Evolutionary conservation across 257 asterid genomes (phyloP).

Genomic region (Nicotiana tabacum): DNA sequence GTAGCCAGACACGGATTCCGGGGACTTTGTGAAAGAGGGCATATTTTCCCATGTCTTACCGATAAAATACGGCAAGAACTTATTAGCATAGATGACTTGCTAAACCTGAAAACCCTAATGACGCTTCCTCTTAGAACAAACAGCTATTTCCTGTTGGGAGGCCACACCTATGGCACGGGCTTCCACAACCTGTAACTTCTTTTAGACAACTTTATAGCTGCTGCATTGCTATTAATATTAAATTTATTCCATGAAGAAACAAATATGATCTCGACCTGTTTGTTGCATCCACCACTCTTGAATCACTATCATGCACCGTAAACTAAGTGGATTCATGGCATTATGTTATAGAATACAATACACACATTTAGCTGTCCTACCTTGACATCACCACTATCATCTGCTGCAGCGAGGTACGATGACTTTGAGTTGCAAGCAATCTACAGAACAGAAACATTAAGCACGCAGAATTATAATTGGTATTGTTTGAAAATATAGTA

Average conservation of each 20-base stretch:
- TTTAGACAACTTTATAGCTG: not conserved
- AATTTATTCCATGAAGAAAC: not conserved
- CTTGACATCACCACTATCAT: conserved; percentile 96
- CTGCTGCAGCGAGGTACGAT: conserved; percentile 87
- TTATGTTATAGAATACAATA: not conserved
- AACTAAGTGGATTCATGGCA: not conserved
- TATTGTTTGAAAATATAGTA: not conserved
- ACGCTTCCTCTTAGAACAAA: not conserved
- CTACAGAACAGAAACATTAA: conserved; percentile 27
- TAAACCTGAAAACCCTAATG: not conserved
- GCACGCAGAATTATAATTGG: not conserved
- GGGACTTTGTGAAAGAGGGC: not conserved
- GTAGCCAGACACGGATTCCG: not conserved
- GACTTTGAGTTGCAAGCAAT: conserved; percentile 75
- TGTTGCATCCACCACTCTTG: not conserved
- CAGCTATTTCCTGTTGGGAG: not conserved
- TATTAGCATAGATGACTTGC: not conserved
- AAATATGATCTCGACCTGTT: not conserved
- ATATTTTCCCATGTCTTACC: not conserved
- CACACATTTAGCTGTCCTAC: conserved; percentile 28
- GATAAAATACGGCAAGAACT: not conserved
- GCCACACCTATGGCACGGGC: not conserved
- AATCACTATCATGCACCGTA: not conserved
- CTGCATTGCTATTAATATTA: no score
- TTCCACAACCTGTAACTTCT: not conserved